These are phyloP conservation scores for Fusarium hostae DNA, from an alignment of 2,329 filamentous ascomycete species.

Conservation along the genomic window DNA sequence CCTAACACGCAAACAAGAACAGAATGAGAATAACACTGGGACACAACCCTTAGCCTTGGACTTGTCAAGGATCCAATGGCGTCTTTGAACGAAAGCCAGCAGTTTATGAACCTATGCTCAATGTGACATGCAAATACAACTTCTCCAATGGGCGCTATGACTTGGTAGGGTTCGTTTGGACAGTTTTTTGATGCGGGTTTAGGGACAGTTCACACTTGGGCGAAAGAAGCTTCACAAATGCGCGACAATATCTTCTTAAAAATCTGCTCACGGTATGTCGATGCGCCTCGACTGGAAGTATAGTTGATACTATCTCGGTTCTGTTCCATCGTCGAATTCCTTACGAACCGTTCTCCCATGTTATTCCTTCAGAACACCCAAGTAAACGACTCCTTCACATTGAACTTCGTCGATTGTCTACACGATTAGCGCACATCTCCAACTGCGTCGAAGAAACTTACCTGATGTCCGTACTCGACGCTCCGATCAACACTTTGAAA, in stretches of 20 bases:
- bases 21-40: conserved; percentile 13
- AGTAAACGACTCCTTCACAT: conserved; percentile 72
- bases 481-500: conserved; percentile 70
- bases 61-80: not conserved
- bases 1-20: conserved; percentile 17
- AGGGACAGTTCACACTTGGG: not conserved
- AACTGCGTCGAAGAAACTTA: conserved; percentile 47
- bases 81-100: not conserved
- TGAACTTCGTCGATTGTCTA: conserved; percentile 63
- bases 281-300: not conserved
- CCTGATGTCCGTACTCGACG: conserved; percentile 72
- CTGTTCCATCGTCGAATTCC: not conserved
- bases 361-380: conserved; percentile 65
- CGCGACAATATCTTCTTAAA: not conserved
- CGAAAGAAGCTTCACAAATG: not conserved
- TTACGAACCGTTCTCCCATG: too few species aligned
- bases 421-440: conserved; percentile 11
- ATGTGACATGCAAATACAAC: conserved; percentile 3
- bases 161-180: not conserved
- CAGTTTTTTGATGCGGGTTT: not conserved
- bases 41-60: not conserved
- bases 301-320: not conserved
- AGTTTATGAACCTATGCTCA: not conserved
- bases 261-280: not conserved
- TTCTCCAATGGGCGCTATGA: not conserved